phyloP scores from a whole-genome alignment of 2,329 filamentous ascomycete species.

The Sclerotiophoma versabilis region DNA sequence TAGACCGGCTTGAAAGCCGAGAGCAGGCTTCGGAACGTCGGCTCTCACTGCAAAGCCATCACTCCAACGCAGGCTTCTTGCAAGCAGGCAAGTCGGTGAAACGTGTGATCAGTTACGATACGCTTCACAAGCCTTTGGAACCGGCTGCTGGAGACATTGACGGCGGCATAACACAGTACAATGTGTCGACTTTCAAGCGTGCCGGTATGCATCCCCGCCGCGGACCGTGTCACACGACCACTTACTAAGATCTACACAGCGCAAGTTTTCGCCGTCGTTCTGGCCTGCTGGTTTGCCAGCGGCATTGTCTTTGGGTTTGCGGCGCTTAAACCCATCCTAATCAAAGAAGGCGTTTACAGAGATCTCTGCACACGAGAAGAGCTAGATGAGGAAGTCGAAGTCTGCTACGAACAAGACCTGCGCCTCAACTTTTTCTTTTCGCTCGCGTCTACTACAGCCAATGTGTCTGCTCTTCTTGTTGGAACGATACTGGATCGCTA shows the following conservation, averaged over 20 bases:
- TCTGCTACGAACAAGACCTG: conserved; percentile 51
- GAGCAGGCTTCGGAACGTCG: conserved; percentile 39
- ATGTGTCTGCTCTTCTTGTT: conserved; percentile 48
- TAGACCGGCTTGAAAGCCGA: conserved; percentile 41
- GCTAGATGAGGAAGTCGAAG: conserved; percentile 41
- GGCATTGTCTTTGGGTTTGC: conserved; percentile 53
- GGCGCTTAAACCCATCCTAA: conserved; percentile 50
- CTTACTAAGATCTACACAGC: conserved; percentile 29
- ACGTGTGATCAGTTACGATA: conserved; percentile 58
- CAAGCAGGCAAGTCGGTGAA: conserved; percentile 44
- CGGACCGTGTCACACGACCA: conserved; percentile 7
- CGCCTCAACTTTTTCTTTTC: conserved; percentile 50
- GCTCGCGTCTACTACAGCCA: conserved; percentile 48
- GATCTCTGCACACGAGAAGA: conserved; percentile 47
- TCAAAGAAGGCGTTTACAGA: conserved; percentile 49
- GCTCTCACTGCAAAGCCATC: conserved; percentile 40
- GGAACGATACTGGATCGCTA: conserved; percentile 49
- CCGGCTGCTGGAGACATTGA: conserved; percentile 48
- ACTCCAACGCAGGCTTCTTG: conserved; percentile 30
- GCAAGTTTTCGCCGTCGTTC: conserved; percentile 45
- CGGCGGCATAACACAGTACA: conserved; percentile 58
- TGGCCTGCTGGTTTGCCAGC: conserved; percentile 50
- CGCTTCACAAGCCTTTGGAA: conserved; percentile 51
- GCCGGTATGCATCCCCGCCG: conserved; percentile 34
- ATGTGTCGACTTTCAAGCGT: conserved; percentile 52